Conservation (phyloP, 805 yeast species). For the Huiozyma sinensis region DNA sequence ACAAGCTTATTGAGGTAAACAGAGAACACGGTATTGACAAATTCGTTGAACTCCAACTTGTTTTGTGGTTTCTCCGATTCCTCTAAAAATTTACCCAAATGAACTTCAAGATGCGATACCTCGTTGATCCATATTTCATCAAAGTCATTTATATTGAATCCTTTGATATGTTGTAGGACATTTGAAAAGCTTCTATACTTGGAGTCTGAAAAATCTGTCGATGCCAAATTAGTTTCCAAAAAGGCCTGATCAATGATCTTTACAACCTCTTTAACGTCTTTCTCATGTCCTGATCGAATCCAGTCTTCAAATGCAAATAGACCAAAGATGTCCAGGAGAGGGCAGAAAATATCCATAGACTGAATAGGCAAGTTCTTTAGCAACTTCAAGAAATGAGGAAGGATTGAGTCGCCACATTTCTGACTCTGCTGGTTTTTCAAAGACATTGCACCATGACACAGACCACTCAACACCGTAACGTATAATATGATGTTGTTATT, state of each 20-base stretch:
- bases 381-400: slow-evolving; percentile 18
- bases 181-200: slow-evolving; percentile 11
- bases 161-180: slow-evolving; percentile 13
- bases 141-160: slow-evolving; percentile 12
- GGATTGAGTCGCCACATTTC: slow-evolving; percentile 11
- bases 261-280: slow-evolving; percentile 11
- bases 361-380: slow-evolving; percentile 17
- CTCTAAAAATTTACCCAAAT: slow-evolving; percentile 16
- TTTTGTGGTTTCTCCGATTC: slow-evolving; percentile 3
- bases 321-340: slow-evolving; percentile 17
- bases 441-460: slow-evolving; percentile 21
- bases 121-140: slow-evolving; percentile 21
- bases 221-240: slow-evolving; percentile 10
- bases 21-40: slow-evolving; percentile 10
- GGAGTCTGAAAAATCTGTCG: slow-evolving; percentile 1
- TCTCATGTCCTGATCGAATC: slow-evolving; percentile 20
- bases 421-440: slow-evolving; percentile 17
- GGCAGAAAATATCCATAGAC: slow-evolving; percentile 12
- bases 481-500: slow-evolving; percentile 16
- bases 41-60: slow-evolving; percentile 7
- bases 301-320: slow-evolving; percentile 24
- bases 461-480: slow-evolving; percentile 20
- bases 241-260: slow-evolving; percentile 15
- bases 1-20: slow-evolving; percentile 22
- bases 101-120: slow-evolving; percentile 12